phyloP scores from a whole-genome alignment of 768 basidiomycete genomes.

The Mycena rosella region DNA sequence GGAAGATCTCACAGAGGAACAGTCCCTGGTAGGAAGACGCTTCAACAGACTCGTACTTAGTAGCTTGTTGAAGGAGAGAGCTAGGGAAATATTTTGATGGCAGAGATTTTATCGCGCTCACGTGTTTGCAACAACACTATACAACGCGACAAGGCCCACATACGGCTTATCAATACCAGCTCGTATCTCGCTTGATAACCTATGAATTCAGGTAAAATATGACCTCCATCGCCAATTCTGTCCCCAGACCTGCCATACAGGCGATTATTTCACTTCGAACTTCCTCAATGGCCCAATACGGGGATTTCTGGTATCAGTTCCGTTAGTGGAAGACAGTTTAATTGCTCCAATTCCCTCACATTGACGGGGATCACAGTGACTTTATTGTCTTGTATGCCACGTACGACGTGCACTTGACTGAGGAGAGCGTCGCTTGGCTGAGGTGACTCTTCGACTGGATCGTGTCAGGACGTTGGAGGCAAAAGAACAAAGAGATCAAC shows the following conservation, averaged over 20 bases:
- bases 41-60: too few relatives aligned
- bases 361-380: conserved; percentile 29
- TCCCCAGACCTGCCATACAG: conserved; percentile 61
- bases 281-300: conserved; percentile 46
- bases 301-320: conserved; percentile 33
- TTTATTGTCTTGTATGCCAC: conserved; percentile 36
- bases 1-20: conserved; percentile 45
- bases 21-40: too few relatives aligned
- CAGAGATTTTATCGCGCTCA: too few relatives aligned
- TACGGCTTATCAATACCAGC: too few relatives aligned
- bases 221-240: conserved; percentile 56
- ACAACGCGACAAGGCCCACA: too few relatives aligned
- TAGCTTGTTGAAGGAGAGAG: too few relatives aligned
- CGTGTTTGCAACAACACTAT: too few relatives aligned
- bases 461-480: not conserved
- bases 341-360: conserved; percentile 1
- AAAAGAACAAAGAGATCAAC: not conserved
- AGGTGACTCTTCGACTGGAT: not conserved
- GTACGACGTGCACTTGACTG: conserved; percentile 26
- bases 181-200: too few relatives aligned
- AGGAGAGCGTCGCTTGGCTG: conserved; percentile 18
- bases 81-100: too few relatives aligned
- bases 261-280: conserved; percentile 50
- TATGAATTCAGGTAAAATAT: conserved; percentile 36
- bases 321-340: not conserved